phyloP scores from a whole-genome alignment of 1,284 basidiomycete genomes.

The Phellopilus nigrolimitatus region DNA sequence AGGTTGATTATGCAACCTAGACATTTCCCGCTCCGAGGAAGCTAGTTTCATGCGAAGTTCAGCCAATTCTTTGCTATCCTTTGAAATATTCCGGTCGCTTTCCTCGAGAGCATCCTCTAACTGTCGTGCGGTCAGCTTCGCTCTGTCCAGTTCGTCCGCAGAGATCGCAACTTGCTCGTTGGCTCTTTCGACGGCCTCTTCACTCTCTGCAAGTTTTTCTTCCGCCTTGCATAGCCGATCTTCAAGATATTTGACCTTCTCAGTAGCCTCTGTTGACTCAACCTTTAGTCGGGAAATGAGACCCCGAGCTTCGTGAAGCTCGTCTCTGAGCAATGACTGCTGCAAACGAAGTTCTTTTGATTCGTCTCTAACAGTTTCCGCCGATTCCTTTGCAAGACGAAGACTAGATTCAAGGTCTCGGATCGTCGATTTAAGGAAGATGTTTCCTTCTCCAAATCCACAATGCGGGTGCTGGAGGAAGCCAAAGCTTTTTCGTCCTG shows the following conservation, averaged over 20 bases:
- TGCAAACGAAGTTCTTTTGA: conserved; percentile 26
- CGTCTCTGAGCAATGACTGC: conserved; percentile 29
- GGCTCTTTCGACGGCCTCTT: conserved; percentile 43
- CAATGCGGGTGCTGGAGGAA: not conserved
- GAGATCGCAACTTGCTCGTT: conserved; percentile 26
- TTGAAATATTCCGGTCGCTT: conserved; percentile 57
- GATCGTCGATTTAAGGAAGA: not conserved
- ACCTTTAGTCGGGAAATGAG: conserved; percentile 56
- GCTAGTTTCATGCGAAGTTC: conserved; percentile 48
- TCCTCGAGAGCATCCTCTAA: conserved; percentile 70
- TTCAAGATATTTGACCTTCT: conserved; percentile 49
- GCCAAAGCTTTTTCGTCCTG: not conserved
- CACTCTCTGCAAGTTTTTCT: conserved; percentile 42
- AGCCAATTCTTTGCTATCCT: conserved; percentile 52
- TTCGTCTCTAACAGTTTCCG: conserved; percentile 29
- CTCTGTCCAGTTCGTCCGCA: conserved; percentile 42
- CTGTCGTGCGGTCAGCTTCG: conserved; percentile 51
- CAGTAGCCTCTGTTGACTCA: conserved; percentile 40
- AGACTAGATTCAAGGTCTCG: conserved; percentile 11
- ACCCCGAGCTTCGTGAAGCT: conserved; percentile 40
- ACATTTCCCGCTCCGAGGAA: conserved; percentile 46
- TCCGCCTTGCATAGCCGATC: conserved; percentile 42
- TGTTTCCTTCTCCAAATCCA: conserved; percentile 2
- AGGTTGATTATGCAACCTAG: conserved; percentile 32
- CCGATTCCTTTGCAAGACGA: conserved; percentile 1